Conservation (phyloP, 2,329 filamentous ascomycete genomes). For the Ramularia collo-cygni region DNA sequence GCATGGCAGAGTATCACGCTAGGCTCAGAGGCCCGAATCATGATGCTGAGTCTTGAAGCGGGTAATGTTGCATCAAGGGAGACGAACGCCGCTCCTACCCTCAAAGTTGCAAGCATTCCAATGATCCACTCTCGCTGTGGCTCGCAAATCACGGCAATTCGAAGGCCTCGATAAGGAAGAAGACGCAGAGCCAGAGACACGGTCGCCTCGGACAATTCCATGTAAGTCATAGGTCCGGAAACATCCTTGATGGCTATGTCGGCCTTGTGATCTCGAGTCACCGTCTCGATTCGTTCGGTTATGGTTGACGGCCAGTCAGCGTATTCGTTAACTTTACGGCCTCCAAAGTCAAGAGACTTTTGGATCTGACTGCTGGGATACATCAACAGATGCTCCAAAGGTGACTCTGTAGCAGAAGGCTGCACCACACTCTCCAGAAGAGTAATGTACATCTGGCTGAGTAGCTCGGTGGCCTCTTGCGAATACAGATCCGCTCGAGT, state of each 20-base stretch:
- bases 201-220: slow-evolving; percentile 5
- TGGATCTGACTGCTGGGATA: slow-evolving; percentile 6
- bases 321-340: neutral
- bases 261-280: neutral
- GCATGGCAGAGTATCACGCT: slow-evolving; percentile 9
- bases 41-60: slow-evolving; percentile 5
- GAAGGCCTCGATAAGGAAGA: slow-evolving; percentile 2
- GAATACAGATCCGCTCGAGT: slow-evolving; percentile 14
- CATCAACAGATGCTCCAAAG: slow-evolving; percentile 5
- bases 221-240: slow-evolving; percentile 8
- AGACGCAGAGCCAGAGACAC: slow-evolving; percentile 4
- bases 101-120: slow-evolving; percentile 11
- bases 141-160: slow-evolving; percentile 11
- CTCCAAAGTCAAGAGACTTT: slow-evolving; percentile 10
- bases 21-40: slow-evolving; percentile 10
- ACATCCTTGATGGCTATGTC: slow-evolving; percentile 10
- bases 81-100: slow-evolving; percentile 8
- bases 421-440: slow-evolving; percentile 8
- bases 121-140: slow-evolving; percentile 9
- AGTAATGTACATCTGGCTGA: slow-evolving; percentile 11
- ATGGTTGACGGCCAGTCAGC: slow-evolving; percentile 11
- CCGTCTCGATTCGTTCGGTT: slow-evolving; percentile 5
- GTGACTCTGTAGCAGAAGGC: slow-evolving; percentile 1
- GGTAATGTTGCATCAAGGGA: slow-evolving; percentile 16
- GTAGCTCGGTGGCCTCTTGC: slow-evolving; percentile 10